Base-by-base conservation (phyloP, 495 filamentous ascomycete genomes). In the Evernia prunastri region DNA sequence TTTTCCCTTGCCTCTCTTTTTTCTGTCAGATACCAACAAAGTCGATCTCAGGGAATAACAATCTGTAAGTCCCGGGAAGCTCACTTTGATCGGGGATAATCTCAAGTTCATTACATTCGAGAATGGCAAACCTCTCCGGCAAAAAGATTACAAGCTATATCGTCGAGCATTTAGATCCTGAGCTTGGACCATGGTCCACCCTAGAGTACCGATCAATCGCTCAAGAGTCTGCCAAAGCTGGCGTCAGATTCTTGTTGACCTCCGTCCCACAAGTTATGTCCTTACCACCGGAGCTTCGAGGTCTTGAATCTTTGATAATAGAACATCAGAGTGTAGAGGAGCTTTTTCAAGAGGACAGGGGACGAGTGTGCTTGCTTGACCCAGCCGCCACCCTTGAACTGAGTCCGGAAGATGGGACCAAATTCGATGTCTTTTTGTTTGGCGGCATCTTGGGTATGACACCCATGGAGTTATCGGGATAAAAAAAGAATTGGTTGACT, bases 131-230 rank as follows among this genome's bases (percentile, higher is more conserved):
- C 20, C 11, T 25, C 35, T n/a, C 13, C 5, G 39, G 58, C 49
- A 36, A 62, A 4, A 64, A 36, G n/a, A 45, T 58, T 65, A 87
- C 86, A 70, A 89, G 83, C 43, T 96, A 90, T 76, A 86, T 96
- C 68, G 90, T 96, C 61, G 92, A 96, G 79, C 92, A 96, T 76
- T 82, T 96, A 27, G 92, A 96, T 78, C 85, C 88, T 18, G 94
- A 98, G 74, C 82, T 97, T 31, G 94, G 93, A n/a, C 82, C 83
- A 39, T 98, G 94, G 94, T 96, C 92, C 8, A 82, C 87, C 27
- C 81, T 96, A 25, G 94, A 98, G 77, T 98, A 98, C 78, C 76
- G 82, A 60, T 82, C 87, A 64, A 96, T 97, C 67, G 89, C 91
- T 31, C 77, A 80, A 39, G 94, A 98, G 78, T 91, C 88, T 47